Conservation (phyloP, 331 rosid species). For the Quercus phellos region DNA sequence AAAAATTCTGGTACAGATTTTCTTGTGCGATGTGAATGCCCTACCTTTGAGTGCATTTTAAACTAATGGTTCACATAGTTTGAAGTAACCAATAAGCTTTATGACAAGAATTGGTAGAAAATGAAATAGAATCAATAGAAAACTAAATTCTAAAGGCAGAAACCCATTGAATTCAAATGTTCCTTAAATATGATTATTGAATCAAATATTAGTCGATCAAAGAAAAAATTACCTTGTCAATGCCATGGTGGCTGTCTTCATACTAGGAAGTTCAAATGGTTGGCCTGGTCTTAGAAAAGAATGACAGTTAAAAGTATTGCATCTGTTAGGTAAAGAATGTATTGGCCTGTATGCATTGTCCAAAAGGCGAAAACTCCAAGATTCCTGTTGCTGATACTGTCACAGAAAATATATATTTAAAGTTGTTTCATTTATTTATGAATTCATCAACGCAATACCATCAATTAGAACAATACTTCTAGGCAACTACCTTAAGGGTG, state of each 20-base stretch:
- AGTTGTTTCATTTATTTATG: slow-evolving; percentile 14
- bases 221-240: slow-evolving; percentile 49
- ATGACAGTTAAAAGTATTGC: slow-evolving; percentile 55
- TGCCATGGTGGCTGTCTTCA: slow-evolving; percentile 44
- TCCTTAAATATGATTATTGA: neutral
- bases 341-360: slow-evolving; percentile 35
- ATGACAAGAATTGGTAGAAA: neutral
- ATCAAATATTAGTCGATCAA: neutral
- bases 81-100: neutral
- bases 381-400: slow-evolving; percentile 48
- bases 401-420: slow-evolving; percentile 20
- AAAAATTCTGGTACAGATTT: neutral
- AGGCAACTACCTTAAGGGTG: slow-evolving; percentile 6
- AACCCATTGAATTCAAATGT: neutral
- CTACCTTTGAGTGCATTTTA: neutral
- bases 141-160: neutral
- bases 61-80: neutral
- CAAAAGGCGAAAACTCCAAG: slow-evolving; percentile 34
- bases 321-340: slow-evolving; percentile 42
- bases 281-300: slow-evolving; percentile 50
- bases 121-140: neutral
- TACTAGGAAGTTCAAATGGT: slow-evolving; percentile 35
- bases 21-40: neutral
- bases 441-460: neutral
- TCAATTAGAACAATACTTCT: slow-evolving; percentile 18